A percentile compares a stretch with the other conserved stretches of the same genome.
Conservation (phyloP, 352 stramenopile genomes). For the Pythium sp. region DNA sequence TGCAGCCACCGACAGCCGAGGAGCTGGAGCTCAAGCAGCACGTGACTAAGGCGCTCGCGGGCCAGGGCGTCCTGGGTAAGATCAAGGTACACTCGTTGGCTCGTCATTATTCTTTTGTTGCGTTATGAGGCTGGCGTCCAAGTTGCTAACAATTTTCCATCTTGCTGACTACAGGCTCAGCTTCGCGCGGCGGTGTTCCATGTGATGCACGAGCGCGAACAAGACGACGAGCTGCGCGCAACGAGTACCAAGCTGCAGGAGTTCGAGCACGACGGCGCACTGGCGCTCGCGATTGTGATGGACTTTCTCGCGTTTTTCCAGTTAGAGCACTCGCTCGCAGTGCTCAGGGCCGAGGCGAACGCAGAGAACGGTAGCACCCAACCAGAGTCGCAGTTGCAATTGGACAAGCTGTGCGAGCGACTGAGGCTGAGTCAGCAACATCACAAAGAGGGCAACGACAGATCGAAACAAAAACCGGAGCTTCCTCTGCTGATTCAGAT, state of each 20-base stretch:
- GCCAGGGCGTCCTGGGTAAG: slow-evolving; percentile 64
- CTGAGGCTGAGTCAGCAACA: slow-evolving; percentile 5
- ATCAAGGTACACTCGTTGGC: slow-evolving; percentile 44
- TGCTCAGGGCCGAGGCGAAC: slow-evolving; percentile 48
- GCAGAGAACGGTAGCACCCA: not conserved
- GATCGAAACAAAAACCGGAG: not conserved
- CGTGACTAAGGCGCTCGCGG: slow-evolving; percentile 50
- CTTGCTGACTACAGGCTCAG: slow-evolving; percentile 38
- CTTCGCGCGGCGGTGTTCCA: slow-evolving; percentile 73
- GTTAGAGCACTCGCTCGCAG: slow-evolving; percentile 49
- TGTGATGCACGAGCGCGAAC: slow-evolving; percentile 56
- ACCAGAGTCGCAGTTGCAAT: not conserved
- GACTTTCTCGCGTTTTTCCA: slow-evolving; percentile 63
- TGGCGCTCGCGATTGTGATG: slow-evolving; percentile 48
- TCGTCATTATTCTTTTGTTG: not conserved
- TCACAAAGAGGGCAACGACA: not conserved
- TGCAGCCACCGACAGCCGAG: slow-evolving; percentile 36
- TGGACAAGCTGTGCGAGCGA: slow-evolving; percentile 16
- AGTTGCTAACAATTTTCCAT: not conserved
- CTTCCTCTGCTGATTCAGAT: slow-evolving; percentile 31
- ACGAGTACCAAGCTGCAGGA: slow-evolving; percentile 8
- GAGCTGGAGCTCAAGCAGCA: slow-evolving; percentile 66
- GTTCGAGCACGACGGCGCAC: slow-evolving; percentile 30
- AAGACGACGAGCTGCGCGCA: slow-evolving; percentile 10
- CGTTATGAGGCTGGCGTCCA: not conserved